Evolutionary conservation across 352 stramenopile genomes (phyloP), one percentile per base, ranked within the genome.

Genomic region (Globisporangium yorkense): DNA sequence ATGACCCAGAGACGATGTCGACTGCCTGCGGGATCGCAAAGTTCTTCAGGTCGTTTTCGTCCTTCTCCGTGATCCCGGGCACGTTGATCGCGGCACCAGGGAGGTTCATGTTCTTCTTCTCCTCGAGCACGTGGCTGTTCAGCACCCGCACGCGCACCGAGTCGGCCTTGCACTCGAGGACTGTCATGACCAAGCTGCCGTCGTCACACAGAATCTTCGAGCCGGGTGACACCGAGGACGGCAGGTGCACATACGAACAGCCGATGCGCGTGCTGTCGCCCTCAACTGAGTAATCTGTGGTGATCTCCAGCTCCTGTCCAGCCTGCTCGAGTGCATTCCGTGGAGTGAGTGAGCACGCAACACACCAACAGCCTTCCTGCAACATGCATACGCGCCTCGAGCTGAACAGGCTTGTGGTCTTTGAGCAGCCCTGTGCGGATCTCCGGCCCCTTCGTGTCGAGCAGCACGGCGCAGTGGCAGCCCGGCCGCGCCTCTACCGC

Each of bases 1-100:
- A 99, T 20, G 96, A 99, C 0, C 98, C 88, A 0, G 98, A 98
- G 15, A 99, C 90, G 66, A 98, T 99, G 74, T 99, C 97, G 16
- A 99, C 96, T 43, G 84, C 89, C 64, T 99, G 92, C 24, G 87
- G 81, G 33, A 99, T 88, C 48, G 96, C 97, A 75, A 99, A 99
- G 52, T 99, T 82, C 12, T 81, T 62, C 57, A 99, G 83, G 68
- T 97, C 91, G 65, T 89, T 60, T 43, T 90, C 73, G 60, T 98
- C 96, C 72, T 98, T 98, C 47, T 96, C 82, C 16, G 96, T 99
- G 56, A 99, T 93, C 15, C 89, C 95, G 0, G 95, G 90, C 35
- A 99, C 87, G 43, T 96, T 63, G 66, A 95, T 87, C 33, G 82
- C 74, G 24, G 84, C 84, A 70, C 94, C 96, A 27, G 96, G 96